Evolutionary conservation across 2,329 filamentous ascomycete species (phyloP).

Genomic region (Aspergillus sp.): DNA sequence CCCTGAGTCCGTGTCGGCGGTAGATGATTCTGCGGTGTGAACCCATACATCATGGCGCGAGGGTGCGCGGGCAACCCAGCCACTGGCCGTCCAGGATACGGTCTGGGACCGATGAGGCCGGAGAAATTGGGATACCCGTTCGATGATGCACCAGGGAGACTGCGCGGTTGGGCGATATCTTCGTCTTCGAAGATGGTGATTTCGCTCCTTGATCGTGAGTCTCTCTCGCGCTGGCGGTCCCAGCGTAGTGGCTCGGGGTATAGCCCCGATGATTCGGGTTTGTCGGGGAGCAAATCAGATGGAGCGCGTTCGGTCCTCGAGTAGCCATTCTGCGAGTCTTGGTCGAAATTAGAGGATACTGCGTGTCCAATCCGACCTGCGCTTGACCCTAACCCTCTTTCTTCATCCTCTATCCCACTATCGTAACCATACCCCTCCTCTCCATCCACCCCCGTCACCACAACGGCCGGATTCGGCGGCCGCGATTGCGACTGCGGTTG

Average conservation of each 20-base stretch:
- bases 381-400: background rate
- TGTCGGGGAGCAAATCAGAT: conserved; percentile 31
- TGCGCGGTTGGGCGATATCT: conserved; percentile 7
- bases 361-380: background rate
- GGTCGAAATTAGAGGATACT: background rate
- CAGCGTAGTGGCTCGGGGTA: conserved; percentile 33
- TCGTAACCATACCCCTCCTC: conserved; percentile 2
- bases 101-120: conserved; percentile 1
- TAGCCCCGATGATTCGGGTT: conserved; percentile 16
- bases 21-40: conserved; percentile 11
- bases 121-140: conserved; percentile 5
- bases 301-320: conserved; percentile 1
- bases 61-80: conserved; percentile 29
- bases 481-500: conserved; percentile 4
- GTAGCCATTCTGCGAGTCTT: conserved; percentile 10
- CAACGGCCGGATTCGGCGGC: conserved; percentile 6
- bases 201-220: conserved; percentile 17
- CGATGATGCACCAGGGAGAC: conserved; percentile 3
- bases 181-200: conserved; percentile 35
- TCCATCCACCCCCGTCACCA: background rate
- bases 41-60: conserved; percentile 25
- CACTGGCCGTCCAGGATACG: conserved; percentile 7
- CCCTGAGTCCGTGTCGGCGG: conserved; percentile 4
- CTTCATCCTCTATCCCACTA: background rate
- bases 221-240: conserved; percentile 15